Evolutionary conservation across 2,329 filamentous ascomycete species (phyloP).

Genomic region (Colletotrichum tropicale): DNA sequence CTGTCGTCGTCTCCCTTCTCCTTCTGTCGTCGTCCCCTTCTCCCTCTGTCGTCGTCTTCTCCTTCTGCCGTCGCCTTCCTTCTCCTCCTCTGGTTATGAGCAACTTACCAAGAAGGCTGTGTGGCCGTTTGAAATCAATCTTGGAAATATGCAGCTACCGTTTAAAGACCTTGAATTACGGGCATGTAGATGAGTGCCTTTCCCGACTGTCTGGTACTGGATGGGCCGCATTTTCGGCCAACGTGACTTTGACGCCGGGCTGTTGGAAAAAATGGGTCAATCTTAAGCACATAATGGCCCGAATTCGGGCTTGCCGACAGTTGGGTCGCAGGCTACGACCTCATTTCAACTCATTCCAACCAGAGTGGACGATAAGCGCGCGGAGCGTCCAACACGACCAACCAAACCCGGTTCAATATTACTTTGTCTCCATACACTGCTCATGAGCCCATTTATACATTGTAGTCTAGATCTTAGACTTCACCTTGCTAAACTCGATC

Average conservation of each 20-base stretch:
- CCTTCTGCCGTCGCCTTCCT: neutral
- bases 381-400: neutral
- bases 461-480: slow-evolving; percentile 26
- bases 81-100: neutral
- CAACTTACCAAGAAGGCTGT: neutral
- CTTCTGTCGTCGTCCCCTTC: too few relatives aligned
- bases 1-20: too few relatives aligned
- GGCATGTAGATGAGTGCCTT: neutral
- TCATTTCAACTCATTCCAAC: neutral
- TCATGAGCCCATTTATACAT: neutral
- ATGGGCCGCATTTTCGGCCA: neutral
- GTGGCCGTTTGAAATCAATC: neutral
- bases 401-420: neutral
- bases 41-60: too few relatives aligned
- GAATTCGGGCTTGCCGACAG: neutral
- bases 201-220: neutral
- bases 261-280: neutral
- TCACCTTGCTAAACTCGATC: slow-evolving; percentile 32
- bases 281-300: neutral
- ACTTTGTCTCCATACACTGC: neutral
- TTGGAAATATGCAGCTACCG: neutral
- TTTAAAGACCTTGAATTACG: neutral
- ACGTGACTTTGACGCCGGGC: neutral
- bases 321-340: neutral
- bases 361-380: neutral